These are phyloP conservation scores for Aureobasidium lini DNA, from an alignment of 2,329 filamentous ascomycete species.

Conservation along the genomic window DNA sequence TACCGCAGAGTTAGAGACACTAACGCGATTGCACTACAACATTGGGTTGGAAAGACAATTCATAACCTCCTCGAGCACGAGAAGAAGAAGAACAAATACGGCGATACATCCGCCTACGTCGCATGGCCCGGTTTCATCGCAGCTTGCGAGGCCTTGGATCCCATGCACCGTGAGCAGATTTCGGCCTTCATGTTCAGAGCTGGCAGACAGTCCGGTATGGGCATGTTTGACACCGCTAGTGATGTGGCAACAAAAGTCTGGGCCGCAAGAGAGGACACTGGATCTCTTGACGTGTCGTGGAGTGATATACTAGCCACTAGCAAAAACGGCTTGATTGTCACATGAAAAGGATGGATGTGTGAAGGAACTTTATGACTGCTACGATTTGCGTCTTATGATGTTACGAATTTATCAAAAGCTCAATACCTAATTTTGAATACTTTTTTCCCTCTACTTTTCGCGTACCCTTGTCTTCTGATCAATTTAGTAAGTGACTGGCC, in stretches of 20 bases:
- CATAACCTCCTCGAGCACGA: slow-evolving; percentile 27
- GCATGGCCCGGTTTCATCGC: slow-evolving; percentile 36
- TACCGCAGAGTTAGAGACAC: slow-evolving; percentile 35
- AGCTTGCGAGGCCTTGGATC: slow-evolving; percentile 31
- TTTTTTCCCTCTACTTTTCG: not conserved
- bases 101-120: slow-evolving; percentile 23
- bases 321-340: slow-evolving; percentile 8
- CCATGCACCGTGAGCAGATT: not conserved
- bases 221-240: slow-evolving; percentile 1
- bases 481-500: too few species aligned
- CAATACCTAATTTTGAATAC: not conserved
- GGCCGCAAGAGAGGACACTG: slow-evolving; percentile 6
- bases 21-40: slow-evolving; percentile 32
- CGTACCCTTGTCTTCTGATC: too few species aligned
- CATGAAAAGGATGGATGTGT: not conserved
- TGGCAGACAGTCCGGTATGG: not conserved
- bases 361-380: not conserved
- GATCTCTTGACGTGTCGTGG: slow-evolving; percentile 4
- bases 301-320: slow-evolving; percentile 4
- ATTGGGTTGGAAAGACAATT: slow-evolving; percentile 32
- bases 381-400: not conserved
- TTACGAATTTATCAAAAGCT: not conserved
- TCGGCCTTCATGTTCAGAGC: slow-evolving; percentile 4
- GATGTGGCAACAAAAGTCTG: slow-evolving; percentile 4
- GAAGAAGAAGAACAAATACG: slow-evolving; percentile 16